phyloP scores from a whole-genome alignment of 1,139 yeast species.

The Starmera stellimalicola region DNA sequence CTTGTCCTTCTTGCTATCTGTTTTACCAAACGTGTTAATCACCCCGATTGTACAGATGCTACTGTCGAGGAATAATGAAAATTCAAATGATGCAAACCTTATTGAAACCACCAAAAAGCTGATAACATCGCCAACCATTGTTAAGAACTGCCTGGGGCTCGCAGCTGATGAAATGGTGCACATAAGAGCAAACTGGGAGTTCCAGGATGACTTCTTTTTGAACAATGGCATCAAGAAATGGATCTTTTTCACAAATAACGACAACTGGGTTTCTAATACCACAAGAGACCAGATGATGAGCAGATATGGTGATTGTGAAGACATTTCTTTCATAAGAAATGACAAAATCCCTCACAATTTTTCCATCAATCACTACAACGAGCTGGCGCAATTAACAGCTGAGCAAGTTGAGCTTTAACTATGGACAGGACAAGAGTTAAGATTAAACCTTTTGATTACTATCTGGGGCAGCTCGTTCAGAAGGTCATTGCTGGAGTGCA shows the following conservation, averaged over 20 bases:
- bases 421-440: too few species aligned
- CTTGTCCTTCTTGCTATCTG: conserved; percentile 5
- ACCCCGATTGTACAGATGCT: conserved; percentile 2
- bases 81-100: conserved; percentile 19
- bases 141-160: conserved; percentile 43
- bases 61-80: conserved; percentile 24
- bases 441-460: conserved; percentile 4
- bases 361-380: conserved; percentile 44
- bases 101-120: conserved; percentile 35
- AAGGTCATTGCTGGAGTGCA: conserved; percentile 23
- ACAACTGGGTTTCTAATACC: conserved; percentile 51
- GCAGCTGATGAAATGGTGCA: conserved; percentile 48
- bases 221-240: conserved; percentile 29
- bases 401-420: conserved; percentile 15
- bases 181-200: conserved; percentile 33
- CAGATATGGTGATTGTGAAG: conserved; percentile 25
- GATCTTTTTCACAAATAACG: conserved; percentile 46
- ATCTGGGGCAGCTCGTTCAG: conserved; percentile 16
- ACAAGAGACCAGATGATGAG: conserved; percentile 35
- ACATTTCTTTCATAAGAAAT: conserved; percentile 26
- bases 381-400: conserved; percentile 38
- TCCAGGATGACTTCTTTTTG: conserved; percentile 42
- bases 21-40: conserved; percentile 8
- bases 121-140: conserved; percentile 30
- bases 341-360: conserved; percentile 43